Evolutionary conservation across 2,329 filamentous ascomycete genomes (phyloP), one percentile per base, ranked within the genome.

Genomic region (Dryadomyces quercivorus): DNA sequence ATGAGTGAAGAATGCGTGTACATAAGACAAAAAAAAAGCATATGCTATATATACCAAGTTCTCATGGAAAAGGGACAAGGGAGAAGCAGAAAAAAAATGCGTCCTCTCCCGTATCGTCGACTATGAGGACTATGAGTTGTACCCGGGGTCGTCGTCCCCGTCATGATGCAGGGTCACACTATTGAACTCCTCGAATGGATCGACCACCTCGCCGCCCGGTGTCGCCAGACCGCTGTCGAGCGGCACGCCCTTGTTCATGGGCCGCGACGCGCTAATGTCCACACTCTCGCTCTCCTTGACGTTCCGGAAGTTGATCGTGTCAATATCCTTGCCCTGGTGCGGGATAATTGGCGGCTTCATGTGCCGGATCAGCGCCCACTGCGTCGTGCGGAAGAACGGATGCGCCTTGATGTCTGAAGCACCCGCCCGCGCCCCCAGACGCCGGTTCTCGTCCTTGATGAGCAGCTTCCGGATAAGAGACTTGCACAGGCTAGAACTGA

Each of bases 141-240:
- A 45, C 5, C 6, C 66, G 56, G 36, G 36, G 5, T 82, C 74
- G 51, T 90, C 87, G 61, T 96, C 92, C 16, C 90, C 93, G 55
- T 97, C 93, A 66, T 98, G 93, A 69, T 97, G 92, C 58, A 98
- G 75, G 51, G 93, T 98, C 45, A 98, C 91, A 66, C 89, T 95
- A 75, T 97, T 98, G 71, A 98, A 98, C 69, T 97, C 93, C 69
- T 96, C 88, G 66, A 98, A 98, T 1, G 93, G 93, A 76, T 98
- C 93, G 3, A 81, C 76, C 26, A 57, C 50, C 66, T 96, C 92
- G 42, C 78, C 86, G 47, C 86, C 88, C 1, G 92, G 92, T 2
- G 92, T 97, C 2, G 86, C 81, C 53, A 95, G 75, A 1, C 88
- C 88, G 46, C 86, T 92, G 65, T 95, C 90, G 57, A 95, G 73